Evolutionary conservation across 108 stramenopile genomes (phyloP), one percentile per base, ranked within the genome.

Genomic region (Chaetoceros tenuissimus): DNA sequence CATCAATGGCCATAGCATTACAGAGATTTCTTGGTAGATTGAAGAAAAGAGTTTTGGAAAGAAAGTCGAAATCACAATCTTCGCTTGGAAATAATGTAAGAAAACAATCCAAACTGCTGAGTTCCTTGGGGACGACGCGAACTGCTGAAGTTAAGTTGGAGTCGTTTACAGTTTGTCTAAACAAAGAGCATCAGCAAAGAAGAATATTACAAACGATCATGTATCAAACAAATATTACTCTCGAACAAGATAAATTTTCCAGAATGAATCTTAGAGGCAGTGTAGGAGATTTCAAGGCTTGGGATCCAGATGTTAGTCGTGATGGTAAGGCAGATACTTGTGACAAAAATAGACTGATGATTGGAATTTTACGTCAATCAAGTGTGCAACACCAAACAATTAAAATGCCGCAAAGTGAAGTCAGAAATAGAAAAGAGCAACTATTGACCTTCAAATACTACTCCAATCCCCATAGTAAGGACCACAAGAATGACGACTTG

Each of bases 171-270:
- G 21, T 82, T 2, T 71, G 71, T 47, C 54, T 87, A 26, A 87
- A 90, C 62, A 86, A 86, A 56, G 89, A 86, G 43, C 75, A 86
- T 52, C 82, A 90, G 49, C 47, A 76, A 31, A 67, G 89, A 23
- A 46, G 79, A 1, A 60, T 90, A 19, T 52, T 86, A 1, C 67
- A 72, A 40, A 19, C 64, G n/a, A 48, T 51, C 0, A 22, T 80
- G 22, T 45, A 61, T 8, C 23, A 31, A 23, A 65, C 51, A 24
- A 24, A 43, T 28, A 27, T 69, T 1, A 46, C 44, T 19, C 49
- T 78, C 17, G 47, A 67, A 13, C 34, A 40, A 3, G 29, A 40
- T 30, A 34, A 53, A 16, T 25, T 62, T 17, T 19, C 43, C 28
- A 55, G 56, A 16, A 57, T 68, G 48, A 46, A 40, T 24, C 34